phyloP scores from a whole-genome alignment of 257 asterid species.

The Fraxinus anomala region DNA sequence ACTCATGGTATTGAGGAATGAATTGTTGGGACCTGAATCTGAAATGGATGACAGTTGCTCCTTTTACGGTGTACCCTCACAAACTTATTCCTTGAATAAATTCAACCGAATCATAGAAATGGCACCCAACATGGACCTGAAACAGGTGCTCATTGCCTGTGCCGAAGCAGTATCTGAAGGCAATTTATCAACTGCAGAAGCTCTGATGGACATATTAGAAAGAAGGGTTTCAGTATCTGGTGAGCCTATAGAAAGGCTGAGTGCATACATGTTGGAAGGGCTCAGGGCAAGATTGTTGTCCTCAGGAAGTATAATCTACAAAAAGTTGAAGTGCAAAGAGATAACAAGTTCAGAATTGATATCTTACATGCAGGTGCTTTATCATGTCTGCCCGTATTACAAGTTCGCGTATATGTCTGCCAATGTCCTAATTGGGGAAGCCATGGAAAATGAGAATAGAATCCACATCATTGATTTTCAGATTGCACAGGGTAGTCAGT shows the following conservation, averaged over 20 bases:
- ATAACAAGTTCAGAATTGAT: constrained; percentile 77
- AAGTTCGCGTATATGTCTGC: constrained; percentile 85
- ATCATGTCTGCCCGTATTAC: constrained; percentile 76
- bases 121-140: constrained; percentile 74
- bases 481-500: constrained; percentile 98
- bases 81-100: constrained; percentile 48
- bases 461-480: constrained; percentile 86
- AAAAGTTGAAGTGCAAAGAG: constrained; percentile 82
- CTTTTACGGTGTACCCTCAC: constrained; percentile 40
- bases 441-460: constrained; percentile 63
- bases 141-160: constrained; percentile 61
- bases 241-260: constrained; percentile 77
- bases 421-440: constrained; percentile 69
- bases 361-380: constrained; percentile 82
- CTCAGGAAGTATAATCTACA: constrained; percentile 89
- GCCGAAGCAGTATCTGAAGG: constrained; percentile 74
- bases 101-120: constrained; percentile 61
- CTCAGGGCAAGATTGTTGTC: constrained; percentile 72
- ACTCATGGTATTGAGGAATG: constrained; percentile 60
- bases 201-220: constrained; percentile 64
- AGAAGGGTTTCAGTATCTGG: constrained; percentile 79
- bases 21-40: constrained; percentile 61
- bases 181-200: constrained; percentile 61
- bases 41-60: constrained; percentile 76
- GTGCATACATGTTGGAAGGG: constrained; percentile 95